Evolutionary conservation across 2,329 filamentous ascomycete species (phyloP), one percentile per base, ranked within the genome.

Genomic region (Capronia epimyces): DNA sequence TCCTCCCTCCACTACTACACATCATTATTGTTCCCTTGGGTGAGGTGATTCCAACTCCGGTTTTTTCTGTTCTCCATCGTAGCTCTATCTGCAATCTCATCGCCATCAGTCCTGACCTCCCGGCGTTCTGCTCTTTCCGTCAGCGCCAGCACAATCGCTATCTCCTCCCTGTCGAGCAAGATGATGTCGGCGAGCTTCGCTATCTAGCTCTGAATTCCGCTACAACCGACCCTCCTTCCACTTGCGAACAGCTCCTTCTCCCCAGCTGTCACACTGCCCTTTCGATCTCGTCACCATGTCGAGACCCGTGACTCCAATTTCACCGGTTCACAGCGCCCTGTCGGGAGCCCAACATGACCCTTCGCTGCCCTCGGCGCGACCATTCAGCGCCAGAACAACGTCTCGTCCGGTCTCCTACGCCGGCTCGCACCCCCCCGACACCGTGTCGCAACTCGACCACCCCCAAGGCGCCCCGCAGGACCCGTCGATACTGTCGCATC

Each of bases 391-490:
- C 24, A 43, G 32, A 39, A 39, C 34, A 42, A 62, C 62, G 31
- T 72, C 71, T 29, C 65, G 69, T 44, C 70, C 70, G 6, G 67
- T 64, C 47, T 73, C 72, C 42, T 70, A 68, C 50, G 61, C 66
- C 42, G 70, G 66, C 34, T 52, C 52, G 15, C 51, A 57, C 5
- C 55, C 43, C 22, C 50, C 51, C 20, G 55, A 55, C 16, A 36
- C 52, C 13, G 31, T 34, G n/a, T 55, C 55, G 16, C 48, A 67
- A 43, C 67, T 68, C 53, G 68, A 70, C 31, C 65, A 67, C 46
- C 50, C 60, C 36, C 66, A 67, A 50, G 64, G 36, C 2, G 56
- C 62, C 25, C 55, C 63, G 29, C 60, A 63, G 16, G 65, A 70
- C 10, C 56, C 64, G 8, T 60, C 67, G 3, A 57, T 64, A 12